Percentiles rank a stretch among this genome's conserved stretches.
phyloP scores from a whole-genome alignment of 768 basidiomycete species.

The Clavaria fumosa region DNA sequence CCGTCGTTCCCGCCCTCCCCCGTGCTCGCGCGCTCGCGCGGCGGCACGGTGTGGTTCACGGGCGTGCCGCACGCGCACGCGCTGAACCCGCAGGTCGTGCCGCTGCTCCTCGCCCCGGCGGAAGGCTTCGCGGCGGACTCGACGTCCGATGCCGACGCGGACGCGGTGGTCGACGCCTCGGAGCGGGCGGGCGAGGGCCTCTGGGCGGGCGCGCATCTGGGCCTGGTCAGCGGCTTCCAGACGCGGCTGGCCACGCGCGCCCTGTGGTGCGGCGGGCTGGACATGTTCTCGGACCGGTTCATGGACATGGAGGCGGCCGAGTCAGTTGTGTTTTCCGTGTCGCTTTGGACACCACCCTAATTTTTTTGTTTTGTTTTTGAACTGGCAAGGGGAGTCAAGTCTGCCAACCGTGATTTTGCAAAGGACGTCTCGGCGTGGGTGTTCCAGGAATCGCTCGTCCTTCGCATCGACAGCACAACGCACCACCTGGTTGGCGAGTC shows the following conservation, averaged over 20 bases:
- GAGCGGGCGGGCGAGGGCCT: constrained; percentile 66
- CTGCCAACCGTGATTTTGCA: constrained; percentile 64
- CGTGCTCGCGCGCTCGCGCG: too few species aligned
- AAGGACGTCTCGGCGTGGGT: constrained; percentile 75
- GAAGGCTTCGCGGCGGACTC: constrained; percentile 67
- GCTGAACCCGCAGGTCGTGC: constrained; percentile 65
- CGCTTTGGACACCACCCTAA: not conserved
- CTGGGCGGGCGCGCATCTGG: constrained; percentile 67
- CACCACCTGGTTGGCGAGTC: constrained; percentile 61
- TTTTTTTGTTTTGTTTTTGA: not conserved
- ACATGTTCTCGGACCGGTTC: constrained; percentile 65
- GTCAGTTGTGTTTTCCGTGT: too few species aligned
- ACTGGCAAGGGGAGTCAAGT: constrained; percentile 33
- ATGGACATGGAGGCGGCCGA: constrained; percentile 44
- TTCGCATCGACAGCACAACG: constrained; percentile 59
- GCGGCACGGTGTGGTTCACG: constrained; percentile 75
- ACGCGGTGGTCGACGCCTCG: constrained; percentile 51
- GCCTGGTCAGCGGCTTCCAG: constrained; percentile 84
- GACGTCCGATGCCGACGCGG: constrained; percentile 41
- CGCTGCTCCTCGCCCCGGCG: constrained; percentile 63
- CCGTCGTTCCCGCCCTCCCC: constrained; percentile 37
- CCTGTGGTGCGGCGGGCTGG: constrained; percentile 69
- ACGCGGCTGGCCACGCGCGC: constrained; percentile 60
- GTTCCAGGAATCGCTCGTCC: constrained; percentile 73
- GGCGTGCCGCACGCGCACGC: constrained; percentile 51